Evolutionary conservation across 2,329 filamentous ascomycete genomes (phyloP).

Genomic region (Aureobasidium sp.): DNA sequence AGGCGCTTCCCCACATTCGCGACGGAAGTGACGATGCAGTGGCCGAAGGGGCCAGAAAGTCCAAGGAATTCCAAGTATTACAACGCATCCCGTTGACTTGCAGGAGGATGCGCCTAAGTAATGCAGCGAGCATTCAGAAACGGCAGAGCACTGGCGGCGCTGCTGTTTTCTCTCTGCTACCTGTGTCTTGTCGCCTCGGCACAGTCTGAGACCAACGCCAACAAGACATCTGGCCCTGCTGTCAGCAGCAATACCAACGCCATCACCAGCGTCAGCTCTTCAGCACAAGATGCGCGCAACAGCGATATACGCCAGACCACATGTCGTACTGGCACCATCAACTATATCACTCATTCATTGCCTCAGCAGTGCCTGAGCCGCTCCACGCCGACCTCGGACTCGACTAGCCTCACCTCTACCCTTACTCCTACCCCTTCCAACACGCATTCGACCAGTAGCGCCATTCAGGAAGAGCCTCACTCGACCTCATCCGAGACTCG

Average conservation of each 20-base stretch:
- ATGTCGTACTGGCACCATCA: slow-evolving; percentile 55
- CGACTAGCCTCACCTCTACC: background rate
- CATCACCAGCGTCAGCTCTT: background rate
- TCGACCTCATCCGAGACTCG: background rate
- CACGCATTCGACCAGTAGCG: background rate
- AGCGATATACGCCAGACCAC: slow-evolving; percentile 19
- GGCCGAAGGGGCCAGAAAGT: background rate
- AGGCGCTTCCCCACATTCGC: background rate
- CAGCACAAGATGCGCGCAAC: background rate
- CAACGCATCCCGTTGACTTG: slow-evolving; percentile 1
- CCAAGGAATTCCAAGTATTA: background rate
- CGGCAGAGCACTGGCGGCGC: slow-evolving; percentile 4
- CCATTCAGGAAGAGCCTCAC: background rate
- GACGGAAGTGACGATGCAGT: background rate
- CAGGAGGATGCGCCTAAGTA: slow-evolving; percentile 7
- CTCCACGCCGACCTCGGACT: slow-evolving; percentile 16
- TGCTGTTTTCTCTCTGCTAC: background rate
- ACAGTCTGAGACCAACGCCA: background rate
- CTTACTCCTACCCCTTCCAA: background rate
- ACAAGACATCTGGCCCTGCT: background rate
- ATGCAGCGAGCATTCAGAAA: slow-evolving; percentile 1
- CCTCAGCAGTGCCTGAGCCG: slow-evolving; percentile 68
- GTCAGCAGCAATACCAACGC: background rate
- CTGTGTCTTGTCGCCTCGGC: background rate
- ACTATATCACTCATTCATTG: slow-evolving; percentile 72